Evolutionary conservation across 257 asterid genomes (phyloP), one percentile per base, ranked within the genome.

Genomic region (Salvia hispanica): DNA sequence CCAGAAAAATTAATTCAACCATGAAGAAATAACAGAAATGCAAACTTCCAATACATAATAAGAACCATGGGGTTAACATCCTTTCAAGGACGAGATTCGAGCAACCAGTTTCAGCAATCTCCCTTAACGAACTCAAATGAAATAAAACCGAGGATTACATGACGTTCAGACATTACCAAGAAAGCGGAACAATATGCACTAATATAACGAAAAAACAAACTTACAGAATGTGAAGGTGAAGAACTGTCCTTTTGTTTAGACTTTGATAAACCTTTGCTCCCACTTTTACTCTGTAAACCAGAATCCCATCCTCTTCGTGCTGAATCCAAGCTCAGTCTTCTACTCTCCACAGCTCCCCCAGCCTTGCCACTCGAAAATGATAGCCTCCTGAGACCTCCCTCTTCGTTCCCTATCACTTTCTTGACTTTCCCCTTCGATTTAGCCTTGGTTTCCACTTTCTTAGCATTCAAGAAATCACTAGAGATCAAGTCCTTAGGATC

Each of bases 401-500:
- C 85, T 39, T 77, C 93, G 53, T 64, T 76, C 40, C 53, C 79
- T 56, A 80, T 84, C 2, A 56, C 60, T 76, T 77, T 83, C 72
- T 80, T 83, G 72, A 73, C 64, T 39, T 80, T 88, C 2, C 59
- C 84, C 64, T 75, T 79, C 3, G 79, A 40, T 75, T 85, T 89
- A 14, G 14, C 83, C 74, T 62, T 83, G 2, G 21, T 52, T 71
- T 82, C 77, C 25, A 66, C 73, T 65, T 73, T 89, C 79, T 79
- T 71, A 9, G 77, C 84, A 48, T 82, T 88, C 80, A 92, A 63
- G 75, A 77, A 83, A 69, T 89, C 98, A 68, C 96, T 79, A 31
- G 98, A 81, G 72, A 92, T 92, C 91, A 92, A 84, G 74, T 92
- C 98, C 75, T 81, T 82, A 0, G 98, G 98, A 21, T 88, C 84